Base-by-base conservation (phyloP, 495 filamentous ascomycete genomes). In the Terfezia boudieri region DNA sequence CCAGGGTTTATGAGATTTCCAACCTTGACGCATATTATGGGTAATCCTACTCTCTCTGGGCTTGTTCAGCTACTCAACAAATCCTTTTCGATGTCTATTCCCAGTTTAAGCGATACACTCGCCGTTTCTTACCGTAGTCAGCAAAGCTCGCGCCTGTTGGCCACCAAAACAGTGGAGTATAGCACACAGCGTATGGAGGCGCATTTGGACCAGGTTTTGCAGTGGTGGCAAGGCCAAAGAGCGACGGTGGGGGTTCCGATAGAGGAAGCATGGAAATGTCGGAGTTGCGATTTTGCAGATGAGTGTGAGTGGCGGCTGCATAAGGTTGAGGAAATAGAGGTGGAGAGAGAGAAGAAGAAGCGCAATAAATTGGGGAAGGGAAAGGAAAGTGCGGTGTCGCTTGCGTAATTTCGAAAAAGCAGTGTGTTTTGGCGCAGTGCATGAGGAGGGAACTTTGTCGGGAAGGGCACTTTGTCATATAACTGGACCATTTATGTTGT, bases 241-340 rank as follows among this genome's bases (percentile, higher is more conserved):
- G 69, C 73, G 55, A 77, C 87, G 0, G 70, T 74, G n/a, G 90
- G 90, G 9, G 92, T 96, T 8, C 68, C 73, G n/a, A 72, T 92
- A 11, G 80, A 87, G 66, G 92, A 96, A 56, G 84, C 84, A 0
- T 94, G 80, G 73, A 98, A 98, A 67, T 98, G 90, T 64, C 60
- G 68, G 9, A 66, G 55, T 23, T 80, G 77, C 59, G 75, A 79
- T 49, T 80, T 80, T 60, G 68, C 67, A 2, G 71, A 69, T 8
- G 60, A 52, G 6, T 80, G 77, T 54, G 67, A 71, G 48, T 80
- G 77, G 77, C 66, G 77, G 8, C 54, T 62, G 36, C 64, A 58
- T 11, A 67, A 67, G 36, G 68, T 75, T 57, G 73, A 76, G 53
- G 73, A 75, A 59, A 66, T 76, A 36, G 76, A 75, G 58, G 74